Base-by-base conservation (phyloP, 805 yeast species). In the Kodamaea kakaduensis region DNA sequence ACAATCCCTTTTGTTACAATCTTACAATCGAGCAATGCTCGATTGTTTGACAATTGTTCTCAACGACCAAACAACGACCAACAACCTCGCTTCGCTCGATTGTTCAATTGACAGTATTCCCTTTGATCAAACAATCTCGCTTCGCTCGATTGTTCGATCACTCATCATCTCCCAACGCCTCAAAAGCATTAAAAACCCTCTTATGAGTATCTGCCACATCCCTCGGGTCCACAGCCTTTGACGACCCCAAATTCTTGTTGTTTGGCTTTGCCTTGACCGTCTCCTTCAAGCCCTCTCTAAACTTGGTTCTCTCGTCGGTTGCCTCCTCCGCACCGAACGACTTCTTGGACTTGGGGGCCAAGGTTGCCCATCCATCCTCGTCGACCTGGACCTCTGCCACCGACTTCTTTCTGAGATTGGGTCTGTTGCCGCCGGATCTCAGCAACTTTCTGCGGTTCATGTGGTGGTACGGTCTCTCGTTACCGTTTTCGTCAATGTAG, bases 341-440 rank as follows among this genome's bases (percentile, higher is more conserved):
- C 40, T 67, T 67, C 48, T 64, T 71, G 31, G 66, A 61, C 47
- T 68, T 65, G 35, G 29, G 29, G 34, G 69, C 62, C 44, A 73
- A 61, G 15, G 90, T 81, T 39, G 83, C 83, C 90, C 93, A 84
- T 30, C 94, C 94, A 43, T 84, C 90, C 39, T 79, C 83, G 53
- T 84, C 94, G 22, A 81, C 73, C 41, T 65, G 70, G 40, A 65
- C 66, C 31, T 68, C 64, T 37, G 67, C 66, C 38, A 64, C 71
- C 47, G 65, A 67, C 60, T 73, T 73, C 53, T 74, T 78, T 53
- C 80, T 73, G 51, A 80, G 69, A 48, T 69, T 70, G 36, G 83
- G 83, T 47, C 55, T 59, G 32, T 47, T 44, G 9, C 39, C 39
- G 4, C 52, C 51, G n/a, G 62, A 51, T 40, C 65, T 62, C 9